Evolutionary conservation across 495 filamentous ascomycete genomes (phyloP).

Genomic region (Apiosordaria backusii): DNA sequence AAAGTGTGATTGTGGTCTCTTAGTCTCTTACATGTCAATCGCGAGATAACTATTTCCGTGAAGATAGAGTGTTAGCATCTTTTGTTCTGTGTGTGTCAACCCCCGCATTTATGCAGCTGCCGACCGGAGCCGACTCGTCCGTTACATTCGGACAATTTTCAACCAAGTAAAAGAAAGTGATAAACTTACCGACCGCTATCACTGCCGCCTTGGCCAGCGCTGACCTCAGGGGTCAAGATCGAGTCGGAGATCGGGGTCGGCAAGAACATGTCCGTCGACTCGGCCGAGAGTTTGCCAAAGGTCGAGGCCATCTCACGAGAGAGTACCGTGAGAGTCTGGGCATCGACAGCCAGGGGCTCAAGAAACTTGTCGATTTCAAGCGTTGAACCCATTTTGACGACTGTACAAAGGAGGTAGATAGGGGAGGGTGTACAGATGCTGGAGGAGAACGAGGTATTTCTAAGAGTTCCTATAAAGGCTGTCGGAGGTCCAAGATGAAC

Average conservation of each 20-base stretch:
- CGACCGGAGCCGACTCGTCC: neutral
- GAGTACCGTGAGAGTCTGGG: constrained; percentile 52
- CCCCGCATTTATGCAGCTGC: neutral
- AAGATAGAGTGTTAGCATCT: constrained; percentile 11
- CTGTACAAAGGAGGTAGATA: neutral
- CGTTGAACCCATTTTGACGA: neutral
- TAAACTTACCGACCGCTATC: constrained; percentile 55
- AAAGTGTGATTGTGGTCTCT: constrained; percentile 7
- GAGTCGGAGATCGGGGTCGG: constrained; percentile 71
- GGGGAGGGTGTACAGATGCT: neutral
- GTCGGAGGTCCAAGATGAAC: neutral
- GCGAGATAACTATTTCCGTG: constrained; percentile 57
- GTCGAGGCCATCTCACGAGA: constrained; percentile 58
- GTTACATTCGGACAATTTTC: constrained; percentile 1
- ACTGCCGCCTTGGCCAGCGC: constrained; percentile 53
- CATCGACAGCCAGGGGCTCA: constrained; percentile 42
- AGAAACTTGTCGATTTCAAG: constrained; percentile 41
- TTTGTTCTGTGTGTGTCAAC: neutral
- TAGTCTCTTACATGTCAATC: constrained; percentile 70
- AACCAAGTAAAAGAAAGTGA: neutral
- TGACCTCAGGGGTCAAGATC: constrained; percentile 49
- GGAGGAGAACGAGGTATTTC: neutral
- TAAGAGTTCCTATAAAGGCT: neutral
- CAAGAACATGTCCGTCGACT: constrained; percentile 69
- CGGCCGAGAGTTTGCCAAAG: constrained; percentile 60